A percentile compares a stretch with the other conserved stretches of the same genome.
Conservation (phyloP, 352 stramenopile species). For the Pythium brassicae region DNA sequence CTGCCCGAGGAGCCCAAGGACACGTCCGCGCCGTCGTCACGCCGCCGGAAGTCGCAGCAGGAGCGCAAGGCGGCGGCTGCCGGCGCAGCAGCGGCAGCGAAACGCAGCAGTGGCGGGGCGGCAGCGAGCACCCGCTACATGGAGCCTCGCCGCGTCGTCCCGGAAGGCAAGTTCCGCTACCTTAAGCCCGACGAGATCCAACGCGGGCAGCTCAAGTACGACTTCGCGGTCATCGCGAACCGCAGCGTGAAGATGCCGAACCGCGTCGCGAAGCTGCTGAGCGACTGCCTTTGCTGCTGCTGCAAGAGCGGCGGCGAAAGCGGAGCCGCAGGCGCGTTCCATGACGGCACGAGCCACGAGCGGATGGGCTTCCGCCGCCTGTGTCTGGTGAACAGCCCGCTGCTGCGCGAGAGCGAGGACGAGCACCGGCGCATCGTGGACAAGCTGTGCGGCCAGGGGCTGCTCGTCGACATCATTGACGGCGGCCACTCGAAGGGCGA, state of each 20-base stretch:
- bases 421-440: constrained; percentile 78
- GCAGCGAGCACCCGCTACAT: constrained; percentile 19
- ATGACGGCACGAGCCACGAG: constrained; percentile 29
- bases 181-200: constrained; percentile 80
- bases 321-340: constrained; percentile 14
- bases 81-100: not conserved
- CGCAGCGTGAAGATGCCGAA: constrained; percentile 49
- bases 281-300: constrained; percentile 38
- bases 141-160: constrained; percentile 14
- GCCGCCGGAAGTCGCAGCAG: constrained; percentile 11
- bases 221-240: constrained; percentile 80
- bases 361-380: constrained; percentile 59
- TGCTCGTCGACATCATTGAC: constrained; percentile 83
- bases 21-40: not conserved
- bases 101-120: constrained; percentile 1
- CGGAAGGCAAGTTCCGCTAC: constrained; percentile 61
- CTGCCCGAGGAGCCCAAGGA: constrained; percentile 18
- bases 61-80: constrained; percentile 11
- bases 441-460: constrained; percentile 61
- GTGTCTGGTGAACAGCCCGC: constrained; percentile 45
- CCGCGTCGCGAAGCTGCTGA: constrained; percentile 19
- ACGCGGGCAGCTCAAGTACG: constrained; percentile 53
- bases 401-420: constrained; percentile 66
- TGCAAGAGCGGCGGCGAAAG: constrained; percentile 9
- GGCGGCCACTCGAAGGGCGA: constrained; percentile 74